Conservation (phyloP, 1,284 basidiomycete genomes). For the Ustilago trichophora region DNA sequence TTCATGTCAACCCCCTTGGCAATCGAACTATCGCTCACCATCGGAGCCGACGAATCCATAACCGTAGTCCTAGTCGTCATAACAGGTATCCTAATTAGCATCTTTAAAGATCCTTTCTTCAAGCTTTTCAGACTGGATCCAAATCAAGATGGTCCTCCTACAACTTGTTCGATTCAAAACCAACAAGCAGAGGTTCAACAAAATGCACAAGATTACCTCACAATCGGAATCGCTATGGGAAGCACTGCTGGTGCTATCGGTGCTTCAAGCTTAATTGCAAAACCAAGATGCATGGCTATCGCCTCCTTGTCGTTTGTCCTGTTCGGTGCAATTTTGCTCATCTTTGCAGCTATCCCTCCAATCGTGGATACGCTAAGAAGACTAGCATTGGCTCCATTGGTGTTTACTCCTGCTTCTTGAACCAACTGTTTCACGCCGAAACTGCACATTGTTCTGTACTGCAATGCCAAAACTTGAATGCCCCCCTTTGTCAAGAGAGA, state of each 20-base stretch:
- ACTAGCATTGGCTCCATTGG: constrained; percentile 14
- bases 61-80: constrained; percentile 59
- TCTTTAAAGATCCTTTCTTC: constrained; percentile 60
- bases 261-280: constrained; percentile 45
- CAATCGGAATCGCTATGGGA: constrained; percentile 56
- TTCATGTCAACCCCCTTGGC: constrained; percentile 60
- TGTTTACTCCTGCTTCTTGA: constrained; percentile 10
- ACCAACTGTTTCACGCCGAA: too few species aligned
- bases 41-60: constrained; percentile 55
- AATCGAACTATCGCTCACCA: constrained; percentile 50
- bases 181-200: too few species aligned
- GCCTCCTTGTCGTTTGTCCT: constrained; percentile 51
- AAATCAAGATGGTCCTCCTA: constrained; percentile 3
- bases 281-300: constrained; percentile 55
- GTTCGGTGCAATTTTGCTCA: constrained; percentile 54
- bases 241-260: constrained; percentile 58
- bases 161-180: too few species aligned
- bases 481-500: too few species aligned
- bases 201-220: constrained; percentile 37
- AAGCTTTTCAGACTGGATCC: constrained; percentile 38
- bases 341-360: constrained; percentile 51
- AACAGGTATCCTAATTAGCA: constrained; percentile 54
- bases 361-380: constrained; percentile 32
- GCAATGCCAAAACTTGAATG: too few species aligned
- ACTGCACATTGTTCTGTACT: too few species aligned